Evolutionary conservation across 2,329 filamentous ascomycete species (phyloP).

Genomic region (Pyrenophora tritici-repentis): DNA sequence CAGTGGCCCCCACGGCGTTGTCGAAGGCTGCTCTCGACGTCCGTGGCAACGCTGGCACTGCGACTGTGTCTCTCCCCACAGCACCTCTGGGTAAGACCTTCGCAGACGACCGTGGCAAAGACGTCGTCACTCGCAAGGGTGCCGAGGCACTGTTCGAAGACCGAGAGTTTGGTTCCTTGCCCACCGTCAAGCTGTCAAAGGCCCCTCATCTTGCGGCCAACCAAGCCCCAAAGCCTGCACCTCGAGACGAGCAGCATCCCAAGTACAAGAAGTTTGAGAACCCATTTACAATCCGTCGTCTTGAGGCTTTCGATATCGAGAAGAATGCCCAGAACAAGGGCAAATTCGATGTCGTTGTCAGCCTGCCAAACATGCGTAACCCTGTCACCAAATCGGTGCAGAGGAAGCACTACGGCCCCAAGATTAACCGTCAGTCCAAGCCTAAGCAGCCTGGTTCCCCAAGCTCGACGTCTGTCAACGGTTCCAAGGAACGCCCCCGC

Average conservation of each 20-base stretch:
- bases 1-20: slow-evolving; percentile 67
- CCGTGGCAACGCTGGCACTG: slow-evolving; percentile 53
- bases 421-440: slow-evolving; percentile 26
- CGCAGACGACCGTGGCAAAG: slow-evolving; percentile 38
- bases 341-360: slow-evolving; percentile 35
- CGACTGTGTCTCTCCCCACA: slow-evolving; percentile 72
- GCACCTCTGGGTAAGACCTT: slow-evolving; percentile 26
- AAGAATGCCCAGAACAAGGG: slow-evolving; percentile 25
- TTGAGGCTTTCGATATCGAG: slow-evolving; percentile 35
- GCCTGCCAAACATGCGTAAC: slow-evolving; percentile 31
- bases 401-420: slow-evolving; percentile 30
- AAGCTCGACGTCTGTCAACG: slow-evolving; percentile 21
- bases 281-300: slow-evolving; percentile 33
- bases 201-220: slow-evolving; percentile 41
- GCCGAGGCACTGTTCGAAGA: slow-evolving; percentile 53
- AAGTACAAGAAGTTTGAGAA: slow-evolving; percentile 36
- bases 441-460: slow-evolving; percentile 32
- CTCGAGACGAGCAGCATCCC: slow-evolving; percentile 28
- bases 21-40: slow-evolving; percentile 65
- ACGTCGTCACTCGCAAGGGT: slow-evolving; percentile 47
- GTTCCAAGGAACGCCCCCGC: slow-evolving; percentile 34
- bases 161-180: slow-evolving; percentile 54
- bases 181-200: slow-evolving; percentile 43
- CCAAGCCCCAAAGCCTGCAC: slow-evolving; percentile 31
- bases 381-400: slow-evolving; percentile 38